Evolutionary conservation across 805 yeast genomes (phyloP).

Genomic region (Pichia cephalocereana): DNA sequence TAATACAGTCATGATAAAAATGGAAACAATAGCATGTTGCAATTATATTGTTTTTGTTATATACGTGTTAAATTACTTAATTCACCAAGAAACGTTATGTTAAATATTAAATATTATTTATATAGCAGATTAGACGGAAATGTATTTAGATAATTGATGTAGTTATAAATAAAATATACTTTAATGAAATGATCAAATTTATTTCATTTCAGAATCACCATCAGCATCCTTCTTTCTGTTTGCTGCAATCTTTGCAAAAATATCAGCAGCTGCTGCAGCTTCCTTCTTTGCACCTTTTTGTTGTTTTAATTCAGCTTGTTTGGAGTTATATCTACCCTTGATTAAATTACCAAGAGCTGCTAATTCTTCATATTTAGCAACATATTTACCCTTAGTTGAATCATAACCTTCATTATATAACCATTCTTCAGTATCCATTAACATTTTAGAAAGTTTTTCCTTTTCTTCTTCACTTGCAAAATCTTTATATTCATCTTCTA

Average conservation of each 20-base stretch:
- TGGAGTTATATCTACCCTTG: conserved; percentile 88
- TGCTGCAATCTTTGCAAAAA: conserved; percentile 70
- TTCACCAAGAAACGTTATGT: too few relatives aligned
- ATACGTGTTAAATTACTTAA: too few relatives aligned
- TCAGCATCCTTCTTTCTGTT: conserved; percentile 41
- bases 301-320: conserved; percentile 93
- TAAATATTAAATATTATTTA: too few relatives aligned
- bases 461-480: conserved; percentile 92
- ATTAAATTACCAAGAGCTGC: conserved; percentile 91
- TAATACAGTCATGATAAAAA: too few relatives aligned
- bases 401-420: conserved; percentile 96
- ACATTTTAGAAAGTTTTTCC: conserved; percentile 59
- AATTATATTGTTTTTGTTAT: too few relatives aligned
- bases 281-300: conserved; percentile 76
- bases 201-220: conserved; percentile 29
- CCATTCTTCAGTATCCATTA: conserved; percentile 94
- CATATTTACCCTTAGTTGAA: conserved; percentile 90
- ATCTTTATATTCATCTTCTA: conserved; percentile 81
- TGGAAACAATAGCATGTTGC: too few relatives aligned
- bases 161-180: not conserved
- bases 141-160: too few relatives aligned
- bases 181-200: not conserved
- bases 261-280: conserved; percentile 13
- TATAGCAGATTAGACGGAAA: too few relatives aligned
- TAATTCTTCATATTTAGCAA: conserved; percentile 96